Conservation (phyloP, 139 green algal species). For the Pleodorina starrii region DNA sequence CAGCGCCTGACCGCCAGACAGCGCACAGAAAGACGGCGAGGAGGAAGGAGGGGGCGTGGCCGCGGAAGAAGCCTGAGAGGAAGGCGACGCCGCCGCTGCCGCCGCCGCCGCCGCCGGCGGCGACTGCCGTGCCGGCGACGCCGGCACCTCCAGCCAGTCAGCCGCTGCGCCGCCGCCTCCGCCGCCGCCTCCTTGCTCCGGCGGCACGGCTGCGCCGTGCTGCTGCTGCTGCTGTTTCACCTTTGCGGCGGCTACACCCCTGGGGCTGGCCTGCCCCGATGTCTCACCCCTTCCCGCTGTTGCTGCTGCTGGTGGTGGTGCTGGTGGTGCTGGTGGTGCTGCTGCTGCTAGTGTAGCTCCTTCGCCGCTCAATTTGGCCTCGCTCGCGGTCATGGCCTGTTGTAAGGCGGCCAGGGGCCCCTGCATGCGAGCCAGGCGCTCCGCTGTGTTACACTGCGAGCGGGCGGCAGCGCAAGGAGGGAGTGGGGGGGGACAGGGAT, state of each 20-base stretch:
- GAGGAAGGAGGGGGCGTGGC: not conserved
- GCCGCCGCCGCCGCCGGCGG: too few relatives aligned
- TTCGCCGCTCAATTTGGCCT: not conserved
- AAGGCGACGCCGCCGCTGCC: not conserved
- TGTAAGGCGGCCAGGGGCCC: not conserved
- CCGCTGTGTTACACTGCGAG: not conserved
- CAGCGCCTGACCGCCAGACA: not conserved
- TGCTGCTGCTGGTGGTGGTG: not conserved
- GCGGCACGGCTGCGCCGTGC: too few relatives aligned
- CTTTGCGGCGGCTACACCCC: not conserved
- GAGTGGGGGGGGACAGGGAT: not conserved
- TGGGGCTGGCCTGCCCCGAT: not conserved
- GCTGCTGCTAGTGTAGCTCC: not conserved
- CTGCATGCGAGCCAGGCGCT: conserved; percentile 4
- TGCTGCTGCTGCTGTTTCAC: not conserved
- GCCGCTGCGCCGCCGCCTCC: not conserved
- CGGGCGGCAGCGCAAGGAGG: too few relatives aligned
- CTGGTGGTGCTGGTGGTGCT: not conserved
- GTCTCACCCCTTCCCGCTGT: not conserved
- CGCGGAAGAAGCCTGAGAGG: not conserved
- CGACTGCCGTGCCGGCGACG: not conserved
- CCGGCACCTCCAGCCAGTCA: not conserved
- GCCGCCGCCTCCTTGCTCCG: not conserved
- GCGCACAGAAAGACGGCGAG: not conserved
- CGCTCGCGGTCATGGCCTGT: not conserved